Evolutionary conservation across 1,284 basidiomycete species (phyloP).

Genomic region (Amylostereum areolatum): DNA sequence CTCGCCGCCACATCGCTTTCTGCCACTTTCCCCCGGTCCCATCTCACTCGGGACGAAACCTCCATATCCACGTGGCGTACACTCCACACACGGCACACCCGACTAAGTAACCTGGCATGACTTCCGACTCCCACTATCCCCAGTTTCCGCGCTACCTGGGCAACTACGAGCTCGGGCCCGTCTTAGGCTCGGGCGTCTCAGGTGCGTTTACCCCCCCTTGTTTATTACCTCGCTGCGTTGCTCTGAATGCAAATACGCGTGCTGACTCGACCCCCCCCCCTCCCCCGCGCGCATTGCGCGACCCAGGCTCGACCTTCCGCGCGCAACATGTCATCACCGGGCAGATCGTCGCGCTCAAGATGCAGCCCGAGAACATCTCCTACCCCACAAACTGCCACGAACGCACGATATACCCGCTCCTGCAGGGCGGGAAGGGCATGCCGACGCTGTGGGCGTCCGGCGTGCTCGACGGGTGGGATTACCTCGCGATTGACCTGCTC

Average conservation of each 20-base stretch:
- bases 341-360: constrained; percentile 62
- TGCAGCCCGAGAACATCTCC: constrained; percentile 60
- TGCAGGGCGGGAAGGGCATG: constrained; percentile 71
- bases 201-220: constrained; percentile 16
- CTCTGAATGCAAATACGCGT: not conserved
- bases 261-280: no score
- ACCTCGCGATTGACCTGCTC: constrained; percentile 67
- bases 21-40: no score
- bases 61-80: no score
- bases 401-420: constrained; percentile 56
- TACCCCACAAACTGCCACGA: constrained; percentile 73
- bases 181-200: constrained; percentile 30
- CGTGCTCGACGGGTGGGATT: constrained; percentile 58
- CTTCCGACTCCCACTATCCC: no score
- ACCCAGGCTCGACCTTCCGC: constrained; percentile 58
- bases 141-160: constrained; percentile 20
- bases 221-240: not conserved
- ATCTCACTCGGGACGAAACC: no score
- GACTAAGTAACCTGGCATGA: no score
- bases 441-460: constrained; percentile 61
- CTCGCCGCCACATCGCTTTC: no score
- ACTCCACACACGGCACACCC: no score
- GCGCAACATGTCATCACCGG: constrained; percentile 50
- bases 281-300: no score
- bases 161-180: constrained; percentile 24